Conservation (phyloP, 768 basidiomycete genomes). For the Suillus luteus region DNA sequence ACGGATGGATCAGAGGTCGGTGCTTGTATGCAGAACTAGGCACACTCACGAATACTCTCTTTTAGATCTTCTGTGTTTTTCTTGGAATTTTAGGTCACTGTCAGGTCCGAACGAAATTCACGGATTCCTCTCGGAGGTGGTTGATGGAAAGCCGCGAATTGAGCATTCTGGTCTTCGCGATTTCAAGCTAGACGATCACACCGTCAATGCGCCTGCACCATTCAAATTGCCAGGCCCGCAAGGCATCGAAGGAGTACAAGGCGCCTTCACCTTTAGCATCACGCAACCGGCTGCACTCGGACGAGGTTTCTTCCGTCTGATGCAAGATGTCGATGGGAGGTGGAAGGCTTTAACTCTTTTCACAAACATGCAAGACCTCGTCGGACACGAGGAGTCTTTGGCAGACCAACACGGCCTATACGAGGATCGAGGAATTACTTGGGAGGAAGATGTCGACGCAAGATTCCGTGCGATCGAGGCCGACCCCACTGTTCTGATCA, state of each 20-base stretch:
- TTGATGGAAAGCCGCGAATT: conserved; percentile 1
- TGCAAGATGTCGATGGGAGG: conserved; percentile 37
- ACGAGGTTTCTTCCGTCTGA: conserved; percentile 3
- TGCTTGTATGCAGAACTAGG: neutral
- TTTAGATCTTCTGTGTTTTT: conserved; percentile 2
- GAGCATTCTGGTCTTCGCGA: neutral
- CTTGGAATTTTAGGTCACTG: conserved; percentile 3
- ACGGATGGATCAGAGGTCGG: conserved; percentile 1
- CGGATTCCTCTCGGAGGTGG: neutral
- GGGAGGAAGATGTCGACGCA: conserved; percentile 1
- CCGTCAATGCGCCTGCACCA: conserved; percentile 82
- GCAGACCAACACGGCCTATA: conserved; percentile 26
- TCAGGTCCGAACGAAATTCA: neutral
- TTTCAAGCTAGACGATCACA: conserved; percentile 33
- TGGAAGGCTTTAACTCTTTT: conserved; percentile 61
- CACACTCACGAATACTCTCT: neutral
- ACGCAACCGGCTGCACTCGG: conserved; percentile 68
- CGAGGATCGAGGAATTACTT: neutral
- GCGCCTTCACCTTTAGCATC: conserved; percentile 53
- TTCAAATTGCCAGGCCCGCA: conserved; percentile 75
- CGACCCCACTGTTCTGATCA: conserved; percentile 28
- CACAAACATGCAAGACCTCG: conserved; percentile 57
- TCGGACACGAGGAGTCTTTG: conserved; percentile 47
- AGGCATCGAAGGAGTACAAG: neutral
- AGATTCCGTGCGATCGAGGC: neutral